Conservation (phyloP, 768 basidiomycete genomes). For the Macrolepiota albuminosa region DNA sequence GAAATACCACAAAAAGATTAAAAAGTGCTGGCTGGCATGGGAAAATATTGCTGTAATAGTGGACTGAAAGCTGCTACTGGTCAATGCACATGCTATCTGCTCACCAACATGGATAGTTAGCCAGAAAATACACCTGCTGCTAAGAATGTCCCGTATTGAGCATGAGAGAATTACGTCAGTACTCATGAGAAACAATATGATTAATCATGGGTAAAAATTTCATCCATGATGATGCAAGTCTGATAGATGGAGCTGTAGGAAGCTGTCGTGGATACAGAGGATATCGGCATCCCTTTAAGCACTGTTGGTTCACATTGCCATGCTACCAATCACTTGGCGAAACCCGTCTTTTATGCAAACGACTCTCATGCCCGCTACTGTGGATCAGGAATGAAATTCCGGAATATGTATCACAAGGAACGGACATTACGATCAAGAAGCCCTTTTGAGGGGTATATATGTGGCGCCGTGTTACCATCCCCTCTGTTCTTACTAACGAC, state of each 20-base stretch:
- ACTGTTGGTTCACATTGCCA: background rate
- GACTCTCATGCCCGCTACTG: background rate
- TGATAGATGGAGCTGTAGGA: background rate
- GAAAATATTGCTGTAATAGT: no score
- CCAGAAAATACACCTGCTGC: background rate
- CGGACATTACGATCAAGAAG: no score
- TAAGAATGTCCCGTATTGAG: background rate
- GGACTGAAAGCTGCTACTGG: no score
- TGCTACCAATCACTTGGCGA: background rate
- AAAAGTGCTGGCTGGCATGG: no score
- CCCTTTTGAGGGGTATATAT: background rate
- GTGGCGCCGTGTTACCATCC: background rate
- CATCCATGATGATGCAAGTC: background rate
- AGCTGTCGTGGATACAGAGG: background rate
- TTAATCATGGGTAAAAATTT: background rate
- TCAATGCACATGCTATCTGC: no score
- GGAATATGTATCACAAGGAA: background rate
- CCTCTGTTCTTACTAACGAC: background rate
- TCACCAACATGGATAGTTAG: no score
- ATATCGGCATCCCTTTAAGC: background rate
- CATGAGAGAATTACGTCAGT: background rate
- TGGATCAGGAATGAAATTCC: background rate
- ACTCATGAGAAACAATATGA: background rate
- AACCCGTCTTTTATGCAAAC: background rate
- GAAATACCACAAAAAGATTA: no score